Conservation (phyloP, 2,329 filamentous ascomycete species). For the Fusarium sp. region DNA sequence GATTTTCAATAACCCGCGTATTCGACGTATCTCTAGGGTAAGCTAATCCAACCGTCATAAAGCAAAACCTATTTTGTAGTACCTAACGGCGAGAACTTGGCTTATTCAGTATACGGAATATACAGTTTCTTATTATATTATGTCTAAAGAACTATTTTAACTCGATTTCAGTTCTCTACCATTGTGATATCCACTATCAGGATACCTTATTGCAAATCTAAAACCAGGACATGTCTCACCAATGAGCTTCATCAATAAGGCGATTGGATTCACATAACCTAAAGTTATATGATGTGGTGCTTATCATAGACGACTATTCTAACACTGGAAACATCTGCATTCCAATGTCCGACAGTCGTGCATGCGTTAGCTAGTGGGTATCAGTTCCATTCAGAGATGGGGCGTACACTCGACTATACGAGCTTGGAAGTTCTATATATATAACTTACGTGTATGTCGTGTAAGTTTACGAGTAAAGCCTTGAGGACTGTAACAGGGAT, state of each 20-base stretch:
- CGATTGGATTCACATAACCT: no score
- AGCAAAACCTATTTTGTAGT: not conserved
- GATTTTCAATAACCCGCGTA: not conserved
- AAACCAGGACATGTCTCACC: rapidly evolving
- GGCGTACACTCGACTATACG: not conserved
- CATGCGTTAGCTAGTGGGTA: not conserved
- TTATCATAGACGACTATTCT: not conserved
- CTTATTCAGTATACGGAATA: not conserved
- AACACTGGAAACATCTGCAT: not conserved
- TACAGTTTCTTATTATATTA: not conserved
- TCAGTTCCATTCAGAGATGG: not conserved
- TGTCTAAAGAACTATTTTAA: not conserved
- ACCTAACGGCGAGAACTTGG: not conserved
- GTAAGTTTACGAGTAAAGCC: not conserved
- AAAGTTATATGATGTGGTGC: no score
- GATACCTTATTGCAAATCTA: not conserved
- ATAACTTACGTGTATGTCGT: not conserved
- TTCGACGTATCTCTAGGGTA: slow-evolving; percentile 16
- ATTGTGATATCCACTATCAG: not conserved
- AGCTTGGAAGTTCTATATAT: not conserved
- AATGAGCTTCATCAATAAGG: not conserved
- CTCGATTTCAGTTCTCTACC: no score
- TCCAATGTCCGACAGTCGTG: not conserved
- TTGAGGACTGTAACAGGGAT: not conserved
- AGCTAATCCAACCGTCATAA: no score